These are phyloP conservation scores for Claviceps sp. DNA, from an alignment of 2,329 filamentous ascomycete genomes.

Conservation along the genomic window DNA sequence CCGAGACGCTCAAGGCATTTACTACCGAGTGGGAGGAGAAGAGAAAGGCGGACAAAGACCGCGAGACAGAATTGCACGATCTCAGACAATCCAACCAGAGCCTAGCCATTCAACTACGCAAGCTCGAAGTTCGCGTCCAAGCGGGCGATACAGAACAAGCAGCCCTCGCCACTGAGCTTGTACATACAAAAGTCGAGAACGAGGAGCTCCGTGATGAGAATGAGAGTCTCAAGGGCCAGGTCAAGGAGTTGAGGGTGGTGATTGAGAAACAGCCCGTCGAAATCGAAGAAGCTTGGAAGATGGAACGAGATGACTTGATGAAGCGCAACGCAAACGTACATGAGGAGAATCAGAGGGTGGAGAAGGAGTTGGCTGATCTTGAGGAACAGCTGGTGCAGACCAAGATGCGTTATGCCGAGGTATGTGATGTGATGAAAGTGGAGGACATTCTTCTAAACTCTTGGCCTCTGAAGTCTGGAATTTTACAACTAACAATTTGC, in stretches of 20 bases:
- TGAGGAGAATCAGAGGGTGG: slow-evolving; percentile 76
- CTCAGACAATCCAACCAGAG: slow-evolving; percentile 54
- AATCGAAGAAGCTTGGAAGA: slow-evolving; percentile 67
- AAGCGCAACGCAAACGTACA: slow-evolving; percentile 86
- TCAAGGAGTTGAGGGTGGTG: slow-evolving; percentile 70
- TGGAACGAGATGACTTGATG: slow-evolving; percentile 86
- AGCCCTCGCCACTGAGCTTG: slow-evolving; percentile 77
- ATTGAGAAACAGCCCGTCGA: slow-evolving; percentile 84
- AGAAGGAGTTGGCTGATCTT: slow-evolving; percentile 83
- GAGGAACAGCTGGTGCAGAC: slow-evolving; percentile 85
- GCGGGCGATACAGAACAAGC: slow-evolving; percentile 85
- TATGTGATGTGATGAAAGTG: slow-evolving; percentile 31
- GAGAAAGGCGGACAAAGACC: slow-evolving; percentile 65
- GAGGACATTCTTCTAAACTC: too few species aligned
- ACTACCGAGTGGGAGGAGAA: slow-evolving; percentile 87
- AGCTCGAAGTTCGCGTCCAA: slow-evolving; percentile 77
- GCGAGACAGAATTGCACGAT: slow-evolving; percentile 66
- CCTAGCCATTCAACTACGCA: slow-evolving; percentile 64
- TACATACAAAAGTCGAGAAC: slow-evolving; percentile 87
- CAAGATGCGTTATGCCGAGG: slow-evolving; percentile 93
- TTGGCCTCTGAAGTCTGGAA: background rate
- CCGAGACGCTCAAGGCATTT: slow-evolving; percentile 70
- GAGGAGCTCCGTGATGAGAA: slow-evolving; percentile 81
- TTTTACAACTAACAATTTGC: background rate
- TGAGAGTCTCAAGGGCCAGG: slow-evolving; percentile 73